Conservation (phyloP, 805 yeast species). For the Saturnispora serradocipensis region DNA sequence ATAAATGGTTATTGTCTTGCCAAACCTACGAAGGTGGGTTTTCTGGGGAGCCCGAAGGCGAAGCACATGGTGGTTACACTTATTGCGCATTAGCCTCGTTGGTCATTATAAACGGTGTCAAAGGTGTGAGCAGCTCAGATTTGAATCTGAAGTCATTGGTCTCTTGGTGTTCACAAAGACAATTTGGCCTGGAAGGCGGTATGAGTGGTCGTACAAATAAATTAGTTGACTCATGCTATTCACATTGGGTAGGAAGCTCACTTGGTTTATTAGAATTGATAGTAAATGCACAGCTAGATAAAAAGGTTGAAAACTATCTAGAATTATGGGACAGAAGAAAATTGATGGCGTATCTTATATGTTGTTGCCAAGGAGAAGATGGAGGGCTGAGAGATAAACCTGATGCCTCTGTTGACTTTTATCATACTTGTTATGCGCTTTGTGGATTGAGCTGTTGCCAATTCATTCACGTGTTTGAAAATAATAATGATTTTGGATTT, state of each 20-base stretch:
- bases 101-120: slow-evolving; percentile 32
- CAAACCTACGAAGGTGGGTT: slow-evolving; percentile 96
- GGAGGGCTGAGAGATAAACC: slow-evolving; percentile 85
- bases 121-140: slow-evolving; percentile 25
- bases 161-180: slow-evolving; percentile 66
- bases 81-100: slow-evolving; percentile 76
- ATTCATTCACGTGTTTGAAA: slow-evolving; percentile 26
- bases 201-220: slow-evolving; percentile 86
- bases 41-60: slow-evolving; percentile 73
- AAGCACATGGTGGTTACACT: slow-evolving; percentile 97
- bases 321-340: slow-evolving; percentile 43
- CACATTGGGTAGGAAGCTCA: slow-evolving; percentile 90
- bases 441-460: slow-evolving; percentile 64
- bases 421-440: slow-evolving; percentile 82
- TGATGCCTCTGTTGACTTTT: slow-evolving; percentile 67
- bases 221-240: slow-evolving; percentile 91
- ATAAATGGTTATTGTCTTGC: slow-evolving; percentile 55
- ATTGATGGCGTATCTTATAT: slow-evolving; percentile 55
- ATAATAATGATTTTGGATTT: slow-evolving; percentile 12
- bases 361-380: slow-evolving; percentile 59
- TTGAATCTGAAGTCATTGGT: slow-evolving; percentile 40
- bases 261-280: slow-evolving; percentile 54
- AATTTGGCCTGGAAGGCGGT: slow-evolving; percentile 72
- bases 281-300: slow-evolving; percentile 36
- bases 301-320: not conserved